Conservation (phyloP, 257 asterid species). For the Solanum peruvianum region DNA sequence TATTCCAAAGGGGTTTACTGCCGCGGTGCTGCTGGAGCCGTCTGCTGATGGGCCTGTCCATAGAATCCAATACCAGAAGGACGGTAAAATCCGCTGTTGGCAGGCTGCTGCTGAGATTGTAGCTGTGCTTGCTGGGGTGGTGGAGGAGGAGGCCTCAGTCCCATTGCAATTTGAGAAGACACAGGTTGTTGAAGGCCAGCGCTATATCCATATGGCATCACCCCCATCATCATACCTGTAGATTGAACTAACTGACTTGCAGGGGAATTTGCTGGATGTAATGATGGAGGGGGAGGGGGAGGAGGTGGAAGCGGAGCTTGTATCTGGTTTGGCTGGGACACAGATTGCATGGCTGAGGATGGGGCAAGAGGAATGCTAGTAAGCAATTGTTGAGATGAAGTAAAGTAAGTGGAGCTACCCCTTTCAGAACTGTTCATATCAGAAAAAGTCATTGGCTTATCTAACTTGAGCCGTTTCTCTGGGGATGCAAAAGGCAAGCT, state of each 20-base stretch:
- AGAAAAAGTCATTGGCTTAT: slow-evolving; percentile 30
- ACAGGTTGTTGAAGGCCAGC: slow-evolving; percentile 28
- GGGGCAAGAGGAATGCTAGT: slow-evolving; percentile 26
- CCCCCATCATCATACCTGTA: slow-evolving; percentile 25
- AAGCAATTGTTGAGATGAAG: slow-evolving; percentile 31
- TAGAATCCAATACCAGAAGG: slow-evolving; percentile 77
- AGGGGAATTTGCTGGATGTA: slow-evolving; percentile 27
- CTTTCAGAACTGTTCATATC: slow-evolving; percentile 36
- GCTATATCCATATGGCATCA: slow-evolving; percentile 45
- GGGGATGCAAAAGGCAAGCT: slow-evolving; percentile 27
- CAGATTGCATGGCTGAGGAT: slow-evolving; percentile 19
- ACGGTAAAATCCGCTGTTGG: slow-evolving; percentile 52
- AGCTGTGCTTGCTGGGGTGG: slow-evolving; percentile 24
- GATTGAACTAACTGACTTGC: slow-evolving; percentile 41
- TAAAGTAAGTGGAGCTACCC: slow-evolving; percentile 29
- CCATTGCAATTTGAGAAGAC: slow-evolving; percentile 26
- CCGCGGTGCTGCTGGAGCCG: slow-evolving; percentile 74
- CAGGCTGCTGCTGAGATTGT: slow-evolving; percentile 13
- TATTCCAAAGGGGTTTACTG: slow-evolving; percentile 35
- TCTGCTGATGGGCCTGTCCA: slow-evolving; percentile 73
- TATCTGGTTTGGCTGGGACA: slow-evolving; percentile 22
- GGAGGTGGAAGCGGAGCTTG: slow-evolving; percentile 23
- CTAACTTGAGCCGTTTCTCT: slow-evolving; percentile 61
- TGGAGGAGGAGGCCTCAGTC: slow-evolving; percentile 35
- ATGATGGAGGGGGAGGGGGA: slow-evolving; percentile 27